Base-by-base conservation (phyloP, 192 early-diverging fungal genomes). In the Coemansia sp. region DNA sequence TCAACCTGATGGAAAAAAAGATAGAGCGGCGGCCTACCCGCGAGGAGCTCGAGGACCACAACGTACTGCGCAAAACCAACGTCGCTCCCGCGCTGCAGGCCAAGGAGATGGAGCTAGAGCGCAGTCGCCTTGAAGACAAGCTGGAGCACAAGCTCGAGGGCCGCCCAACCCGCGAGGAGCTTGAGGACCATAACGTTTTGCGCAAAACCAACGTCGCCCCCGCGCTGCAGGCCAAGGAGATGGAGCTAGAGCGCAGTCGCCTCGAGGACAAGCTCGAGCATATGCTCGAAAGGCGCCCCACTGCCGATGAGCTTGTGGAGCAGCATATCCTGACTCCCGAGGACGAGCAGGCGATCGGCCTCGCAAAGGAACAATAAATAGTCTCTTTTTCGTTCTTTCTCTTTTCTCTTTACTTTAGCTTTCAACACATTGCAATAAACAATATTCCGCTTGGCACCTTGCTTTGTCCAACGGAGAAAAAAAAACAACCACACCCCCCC, bases 111-210 rank as follows among this genome's bases (percentile, higher is more conserved):
- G 67, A 81, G 60, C 69, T 85, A 6, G 52, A 66, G 26, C 75
- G 73, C 55, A 68, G 48, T 56, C 44, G 48, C 12, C 52, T 90
- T 8, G 86, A 86, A 51, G 85, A 87, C 52, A 60, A 66, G 2
- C 74, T 92, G 26, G 86, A 88, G 68, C 67, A 59, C 35, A 85
- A 84, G 66, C 71, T 91, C 23, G 81, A 85, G 68, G 73, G 82
- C 33, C 85, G 89, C 51, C 87, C 88, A 23, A 81, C 87, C 24
- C 71, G 70, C 23, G 77, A 83, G 21, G 85, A 87, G 45, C 85
- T 91, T 15, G 84, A 85, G 26, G 71, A 84, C 15, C 81, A 69
- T 69, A 87, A 88, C 51, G 88, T 91, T 23, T 71, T 91, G 45
- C 84, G 85, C 75, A 80, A 49, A n/a, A 73, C 64, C 21, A 66